Percentiles rank a stretch among this genome's conserved stretches.
phyloP scores from a whole-genome alignment of 495 filamentous ascomycete species.

The Xylaria curta region DNA sequence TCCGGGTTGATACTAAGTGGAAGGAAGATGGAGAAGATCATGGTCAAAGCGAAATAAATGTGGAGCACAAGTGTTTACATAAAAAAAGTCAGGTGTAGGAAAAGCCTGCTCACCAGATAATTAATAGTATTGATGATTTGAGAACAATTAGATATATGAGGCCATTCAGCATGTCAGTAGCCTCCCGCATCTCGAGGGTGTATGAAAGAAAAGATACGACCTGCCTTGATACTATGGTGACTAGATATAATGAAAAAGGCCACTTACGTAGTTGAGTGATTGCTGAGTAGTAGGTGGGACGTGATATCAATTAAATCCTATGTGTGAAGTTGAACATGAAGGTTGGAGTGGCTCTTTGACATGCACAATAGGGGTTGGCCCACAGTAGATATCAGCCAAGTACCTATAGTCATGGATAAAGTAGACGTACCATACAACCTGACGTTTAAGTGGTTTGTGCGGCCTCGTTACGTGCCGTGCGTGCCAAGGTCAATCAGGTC shows the following conservation, averaged over 20 bases:
- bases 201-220: background rate
- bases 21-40: background rate
- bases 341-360: background rate
- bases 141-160: background rate
- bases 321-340: slow-evolving; percentile 1
- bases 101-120: background rate
- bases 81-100: background rate
- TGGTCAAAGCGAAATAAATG: background rate
- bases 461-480: slow-evolving; percentile 8
- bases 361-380: background rate
- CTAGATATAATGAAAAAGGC: background rate
- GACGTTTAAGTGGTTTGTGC: slow-evolving; percentile 10
- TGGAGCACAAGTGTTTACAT: background rate
- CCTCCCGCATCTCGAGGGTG: background rate
- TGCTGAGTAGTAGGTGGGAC: too few species aligned
- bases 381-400: background rate
- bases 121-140: background rate
- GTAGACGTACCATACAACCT: slow-evolving; percentile 9
- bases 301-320: too few species aligned
- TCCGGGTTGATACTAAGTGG: background rate
- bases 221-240: background rate
- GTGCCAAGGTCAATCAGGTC: slow-evolving; percentile 8
- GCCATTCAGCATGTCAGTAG: background rate
- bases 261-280: background rate
- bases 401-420: background rate